Conservation (phyloP, 1,284 basidiomycete genomes). For the Leccinum proliferum region DNA sequence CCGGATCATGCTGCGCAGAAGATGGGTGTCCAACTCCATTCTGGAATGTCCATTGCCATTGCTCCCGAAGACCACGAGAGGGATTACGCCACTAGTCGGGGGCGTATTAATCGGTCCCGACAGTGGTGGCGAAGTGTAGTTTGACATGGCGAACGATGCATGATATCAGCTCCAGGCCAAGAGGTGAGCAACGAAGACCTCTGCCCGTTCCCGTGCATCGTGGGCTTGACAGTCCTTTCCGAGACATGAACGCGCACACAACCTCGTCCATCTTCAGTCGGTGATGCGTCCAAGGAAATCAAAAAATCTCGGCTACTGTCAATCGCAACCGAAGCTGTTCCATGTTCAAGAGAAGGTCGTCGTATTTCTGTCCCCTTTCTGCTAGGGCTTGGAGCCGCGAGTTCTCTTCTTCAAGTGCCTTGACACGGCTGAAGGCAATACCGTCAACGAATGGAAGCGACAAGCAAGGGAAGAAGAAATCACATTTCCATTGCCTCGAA, state of each 20-base stretch:
- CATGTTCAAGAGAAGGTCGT: conserved; percentile 50
- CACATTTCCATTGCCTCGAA: conserved; percentile 88
- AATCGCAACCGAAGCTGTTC: conserved; percentile 62
- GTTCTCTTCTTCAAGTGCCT: conserved; percentile 74
- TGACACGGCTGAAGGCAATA: conserved; percentile 28
- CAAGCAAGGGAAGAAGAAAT: conserved; percentile 23
- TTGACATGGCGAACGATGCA: conserved; percentile 18
- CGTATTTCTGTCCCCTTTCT: conserved; percentile 31
- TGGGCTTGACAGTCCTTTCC: conserved; percentile 35
- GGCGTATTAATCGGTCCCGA: conserved; percentile 15
- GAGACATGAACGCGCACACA: conserved; percentile 66
- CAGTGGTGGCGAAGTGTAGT: conserved; percentile 29
- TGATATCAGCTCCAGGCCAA: conserved; percentile 21
- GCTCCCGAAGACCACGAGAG: not conserved
- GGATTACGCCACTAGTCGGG: conserved; percentile 19
- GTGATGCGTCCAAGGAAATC: conserved; percentile 64
- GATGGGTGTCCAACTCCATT: too few relatives aligned
- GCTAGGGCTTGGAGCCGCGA: conserved; percentile 57
- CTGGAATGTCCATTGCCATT: too few relatives aligned
- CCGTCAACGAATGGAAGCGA: conserved; percentile 11
- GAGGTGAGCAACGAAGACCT: conserved; percentile 28
- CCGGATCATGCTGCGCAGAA: too few relatives aligned
- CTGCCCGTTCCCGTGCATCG: conserved; percentile 23
- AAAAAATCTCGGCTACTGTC: conserved; percentile 56
- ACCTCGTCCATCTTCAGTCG: conserved; percentile 63